A percentile compares a stretch with the other conserved stretches of the same genome.
Conservation (phyloP, 352 stramenopile species). For the Pythium phragmitis region DNA sequence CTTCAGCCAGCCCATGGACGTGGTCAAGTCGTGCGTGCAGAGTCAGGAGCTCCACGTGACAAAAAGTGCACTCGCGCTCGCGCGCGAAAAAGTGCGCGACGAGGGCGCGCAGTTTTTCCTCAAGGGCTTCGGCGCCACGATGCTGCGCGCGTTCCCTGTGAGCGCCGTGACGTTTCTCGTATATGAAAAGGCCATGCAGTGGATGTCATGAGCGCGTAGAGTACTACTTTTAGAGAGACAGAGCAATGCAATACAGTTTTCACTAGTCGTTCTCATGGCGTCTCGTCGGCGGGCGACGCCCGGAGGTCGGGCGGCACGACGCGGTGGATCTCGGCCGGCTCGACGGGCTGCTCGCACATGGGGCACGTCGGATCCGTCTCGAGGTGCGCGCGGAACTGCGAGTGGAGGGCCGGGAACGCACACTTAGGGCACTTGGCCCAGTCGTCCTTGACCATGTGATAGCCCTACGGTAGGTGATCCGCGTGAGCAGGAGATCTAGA, state of each 20-base stretch:
- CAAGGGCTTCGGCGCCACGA: constrained; percentile 78
- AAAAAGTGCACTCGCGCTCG: constrained; percentile 46
- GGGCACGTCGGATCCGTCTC: constrained; percentile 63
- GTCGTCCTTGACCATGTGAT: constrained; percentile 93
- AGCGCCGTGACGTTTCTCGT: constrained; percentile 85
- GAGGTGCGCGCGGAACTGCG: constrained; percentile 84
- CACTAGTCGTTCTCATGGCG: constrained; percentile 4
- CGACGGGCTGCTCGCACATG: constrained; percentile 72
- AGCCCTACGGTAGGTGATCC: constrained; percentile 45
- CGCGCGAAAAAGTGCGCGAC: constrained; percentile 38
- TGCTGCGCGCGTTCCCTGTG: constrained; percentile 80
- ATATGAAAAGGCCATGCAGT: constrained; percentile 85
- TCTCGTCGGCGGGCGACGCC: constrained; percentile 12
- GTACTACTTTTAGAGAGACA: not conserved
- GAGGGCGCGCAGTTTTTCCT: constrained; percentile 74
- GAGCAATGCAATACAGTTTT: constrained; percentile 2
- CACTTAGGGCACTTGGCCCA: constrained; percentile 90
- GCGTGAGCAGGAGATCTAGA: too few relatives aligned
- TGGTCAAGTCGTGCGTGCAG: constrained; percentile 90
- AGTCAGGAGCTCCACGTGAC: constrained; percentile 51
- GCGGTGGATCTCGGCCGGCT: constrained; percentile 24
- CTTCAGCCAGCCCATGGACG: constrained; percentile 82
- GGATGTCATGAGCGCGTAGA: constrained; percentile 46
- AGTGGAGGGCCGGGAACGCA: constrained; percentile 88
- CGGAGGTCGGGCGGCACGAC: constrained; percentile 14